Evolutionary conservation across 306 rosid genomes (phyloP).

Genomic region (Abrus precatorius): DNA sequence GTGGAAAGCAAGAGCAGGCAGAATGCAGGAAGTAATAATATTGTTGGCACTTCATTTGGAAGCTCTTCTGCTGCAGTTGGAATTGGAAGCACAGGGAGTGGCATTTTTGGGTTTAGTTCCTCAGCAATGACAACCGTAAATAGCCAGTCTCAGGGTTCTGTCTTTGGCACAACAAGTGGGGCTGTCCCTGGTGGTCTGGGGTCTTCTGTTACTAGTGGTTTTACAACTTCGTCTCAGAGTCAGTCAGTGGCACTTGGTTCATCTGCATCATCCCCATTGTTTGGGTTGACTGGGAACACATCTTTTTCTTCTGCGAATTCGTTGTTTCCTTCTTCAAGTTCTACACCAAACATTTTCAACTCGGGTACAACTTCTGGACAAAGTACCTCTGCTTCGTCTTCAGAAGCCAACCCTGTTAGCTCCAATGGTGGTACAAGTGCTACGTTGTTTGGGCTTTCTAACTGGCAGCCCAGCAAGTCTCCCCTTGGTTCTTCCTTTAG

Average conservation of each 20-base stretch:
- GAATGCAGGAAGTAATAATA: slow-evolving; percentile 52
- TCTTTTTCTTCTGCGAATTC: slow-evolving; percentile 67
- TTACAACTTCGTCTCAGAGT: slow-evolving; percentile 62
- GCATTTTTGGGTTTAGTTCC: slow-evolving; percentile 67
- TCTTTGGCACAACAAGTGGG: slow-evolving; percentile 43
- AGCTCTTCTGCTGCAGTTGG: slow-evolving; percentile 47
- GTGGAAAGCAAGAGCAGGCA: slow-evolving; percentile 57
- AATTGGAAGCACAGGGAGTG: slow-evolving; percentile 56
- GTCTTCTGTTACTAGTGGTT: slow-evolving; percentile 57
- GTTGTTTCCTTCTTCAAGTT: slow-evolving; percentile 58
- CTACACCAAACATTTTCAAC: slow-evolving; percentile 48
- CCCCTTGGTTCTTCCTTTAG: slow-evolving; percentile 59
- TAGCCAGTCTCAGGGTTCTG: slow-evolving; percentile 60
- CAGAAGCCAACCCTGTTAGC: slow-evolving; percentile 56
- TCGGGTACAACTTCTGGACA: slow-evolving; percentile 55
- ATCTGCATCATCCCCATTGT: slow-evolving; percentile 58
- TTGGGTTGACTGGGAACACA: slow-evolving; percentile 58
- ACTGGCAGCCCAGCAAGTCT: slow-evolving; percentile 69
- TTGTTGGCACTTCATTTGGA: slow-evolving; percentile 49
- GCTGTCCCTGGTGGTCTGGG: slow-evolving; percentile 51
- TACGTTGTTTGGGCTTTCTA: slow-evolving; percentile 52
- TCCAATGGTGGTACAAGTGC: slow-evolving; percentile 60
- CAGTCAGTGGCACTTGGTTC: slow-evolving; percentile 64
- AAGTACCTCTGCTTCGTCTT: slow-evolving; percentile 60
- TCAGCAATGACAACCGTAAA: slow-evolving; percentile 55